phyloP scores from a whole-genome alignment of 257 asterid species.

The Solanum sejunctum region DNA sequence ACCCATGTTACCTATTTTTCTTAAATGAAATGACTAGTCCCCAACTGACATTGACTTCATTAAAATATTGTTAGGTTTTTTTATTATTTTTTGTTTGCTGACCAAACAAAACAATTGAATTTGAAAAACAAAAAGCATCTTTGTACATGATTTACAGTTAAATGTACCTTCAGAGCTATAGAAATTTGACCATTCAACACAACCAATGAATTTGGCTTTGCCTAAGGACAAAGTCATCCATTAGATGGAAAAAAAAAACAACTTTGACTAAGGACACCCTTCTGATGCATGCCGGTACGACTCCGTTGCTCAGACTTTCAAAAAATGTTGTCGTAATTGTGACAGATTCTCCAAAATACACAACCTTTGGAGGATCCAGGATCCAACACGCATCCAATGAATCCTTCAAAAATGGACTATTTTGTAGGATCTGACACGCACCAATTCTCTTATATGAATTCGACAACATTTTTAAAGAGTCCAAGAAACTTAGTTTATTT shows the following conservation, averaged over 20 bases:
- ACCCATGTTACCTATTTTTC: constrained; percentile 40
- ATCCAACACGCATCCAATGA: neutral
- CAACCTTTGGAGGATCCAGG: neutral
- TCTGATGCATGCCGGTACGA: neutral
- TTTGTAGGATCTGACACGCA: neutral
- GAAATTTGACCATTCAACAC: neutral
- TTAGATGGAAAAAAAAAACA: neutral
- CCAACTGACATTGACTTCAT: constrained; percentile 30
- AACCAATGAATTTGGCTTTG: neutral
- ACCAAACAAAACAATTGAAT: constrained; percentile 20
- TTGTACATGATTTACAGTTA: neutral
- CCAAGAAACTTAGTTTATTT: neutral
- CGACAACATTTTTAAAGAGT: neutral
- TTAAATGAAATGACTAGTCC: constrained; percentile 33
- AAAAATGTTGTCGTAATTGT: neutral
- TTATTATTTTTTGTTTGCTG: constrained; percentile 13
- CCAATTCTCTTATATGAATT: neutral
- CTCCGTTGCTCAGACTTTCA: neutral
- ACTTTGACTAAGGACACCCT: neutral
- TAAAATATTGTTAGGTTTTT: constrained; percentile 15
- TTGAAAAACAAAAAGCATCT: neutral
- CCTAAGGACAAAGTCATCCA: neutral
- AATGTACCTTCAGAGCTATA: neutral
- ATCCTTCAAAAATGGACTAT: too few species aligned
- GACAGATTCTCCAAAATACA: neutral